phyloP scores from a whole-genome alignment of 768 basidiomycete species.

The Hygrophorus russula region DNA sequence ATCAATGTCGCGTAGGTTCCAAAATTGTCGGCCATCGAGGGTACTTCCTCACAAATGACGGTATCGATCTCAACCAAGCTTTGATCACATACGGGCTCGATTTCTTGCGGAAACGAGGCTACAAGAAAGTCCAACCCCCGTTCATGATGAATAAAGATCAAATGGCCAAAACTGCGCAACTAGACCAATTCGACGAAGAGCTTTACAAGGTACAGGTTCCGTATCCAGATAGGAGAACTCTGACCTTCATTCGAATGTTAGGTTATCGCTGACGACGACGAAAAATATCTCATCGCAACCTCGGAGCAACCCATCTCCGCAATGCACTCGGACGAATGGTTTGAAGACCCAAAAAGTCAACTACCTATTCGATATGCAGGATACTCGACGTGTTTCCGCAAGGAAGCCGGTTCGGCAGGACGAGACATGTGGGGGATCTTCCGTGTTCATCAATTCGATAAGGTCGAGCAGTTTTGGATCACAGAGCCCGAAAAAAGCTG shows the following conservation, averaged over 20 bases:
- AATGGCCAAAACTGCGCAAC: slow-evolving; percentile 96
- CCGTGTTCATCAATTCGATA: slow-evolving; percentile 99
- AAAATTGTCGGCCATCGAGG: slow-evolving; percentile 95
- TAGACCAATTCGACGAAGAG: slow-evolving; percentile 97
- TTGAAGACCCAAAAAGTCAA: slow-evolving; percentile 83
- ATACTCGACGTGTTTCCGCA: slow-evolving; percentile 95
- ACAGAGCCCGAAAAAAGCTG: slow-evolving; percentile 93
- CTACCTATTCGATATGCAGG: slow-evolving; percentile 88
- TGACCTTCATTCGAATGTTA: slow-evolving; percentile 14
- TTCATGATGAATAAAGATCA: slow-evolving; percentile 98
- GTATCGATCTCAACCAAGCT: slow-evolving; percentile 95
- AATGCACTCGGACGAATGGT: slow-evolving; percentile 94
- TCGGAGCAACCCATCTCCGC: slow-evolving; percentile 98
- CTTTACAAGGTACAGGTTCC: slow-evolving; percentile 75
- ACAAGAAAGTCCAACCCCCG: slow-evolving; percentile 93
- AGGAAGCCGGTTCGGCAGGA: slow-evolving; percentile 95
- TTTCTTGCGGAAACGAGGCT: slow-evolving; percentile 71
- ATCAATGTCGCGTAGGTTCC: slow-evolving; percentile 40
- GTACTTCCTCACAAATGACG: slow-evolving; percentile 92
- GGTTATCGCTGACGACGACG: slow-evolving; percentile 85
- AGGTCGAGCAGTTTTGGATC: slow-evolving; percentile 94
- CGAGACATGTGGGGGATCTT: slow-evolving; percentile 99
- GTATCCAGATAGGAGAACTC: not conserved
- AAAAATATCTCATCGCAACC: slow-evolving; percentile 98
- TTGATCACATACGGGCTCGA: slow-evolving; percentile 91